A percentile compares a stretch with the other conserved stretches of the same genome.
These are phyloP conservation scores for Ammopiptanthus mongolicus DNA, from an alignment of 306 rosid genomes.

Conservation along the genomic window DNA sequence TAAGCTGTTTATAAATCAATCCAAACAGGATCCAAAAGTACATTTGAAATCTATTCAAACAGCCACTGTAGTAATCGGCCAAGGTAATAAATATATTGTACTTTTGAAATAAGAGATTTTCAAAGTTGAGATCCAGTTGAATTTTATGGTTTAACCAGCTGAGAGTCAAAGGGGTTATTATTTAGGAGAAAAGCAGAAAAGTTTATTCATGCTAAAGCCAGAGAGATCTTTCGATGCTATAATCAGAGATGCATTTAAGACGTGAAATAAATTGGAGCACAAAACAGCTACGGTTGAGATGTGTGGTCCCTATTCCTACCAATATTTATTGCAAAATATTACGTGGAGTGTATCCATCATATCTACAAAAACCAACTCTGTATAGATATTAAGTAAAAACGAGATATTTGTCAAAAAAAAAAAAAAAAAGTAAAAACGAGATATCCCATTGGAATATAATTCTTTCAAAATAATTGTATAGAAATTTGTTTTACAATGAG, in stretches of 20 bases:
- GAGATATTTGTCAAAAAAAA: too few relatives aligned
- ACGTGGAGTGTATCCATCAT: constrained; percentile 2
- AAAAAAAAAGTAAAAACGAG: too few relatives aligned
- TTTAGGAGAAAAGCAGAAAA: background rate
- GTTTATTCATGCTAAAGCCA: background rate
- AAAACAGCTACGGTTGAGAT: background rate
- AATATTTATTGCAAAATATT: constrained; percentile 1
- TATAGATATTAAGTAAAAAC: background rate
- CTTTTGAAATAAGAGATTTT: background rate
- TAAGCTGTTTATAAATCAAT: too few relatives aligned
- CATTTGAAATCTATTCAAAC: too few relatives aligned
- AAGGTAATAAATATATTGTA: too few relatives aligned
- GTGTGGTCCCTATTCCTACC: constrained; percentile 18
- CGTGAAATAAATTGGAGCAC: background rate
- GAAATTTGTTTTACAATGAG: too few relatives aligned
- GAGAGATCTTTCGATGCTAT: background rate
- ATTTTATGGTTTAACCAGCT: background rate
- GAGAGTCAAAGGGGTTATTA: background rate
- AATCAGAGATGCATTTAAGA: background rate
- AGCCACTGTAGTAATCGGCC: too few relatives aligned
- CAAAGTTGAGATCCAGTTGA: background rate
- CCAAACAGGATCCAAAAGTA: too few relatives aligned
- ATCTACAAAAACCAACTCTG: background rate
- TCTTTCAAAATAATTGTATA: background rate
- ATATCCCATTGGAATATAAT: background rate